Conservation (phyloP, 2,329 filamentous ascomycete species). For the Ceratocystis papillata region DNA sequence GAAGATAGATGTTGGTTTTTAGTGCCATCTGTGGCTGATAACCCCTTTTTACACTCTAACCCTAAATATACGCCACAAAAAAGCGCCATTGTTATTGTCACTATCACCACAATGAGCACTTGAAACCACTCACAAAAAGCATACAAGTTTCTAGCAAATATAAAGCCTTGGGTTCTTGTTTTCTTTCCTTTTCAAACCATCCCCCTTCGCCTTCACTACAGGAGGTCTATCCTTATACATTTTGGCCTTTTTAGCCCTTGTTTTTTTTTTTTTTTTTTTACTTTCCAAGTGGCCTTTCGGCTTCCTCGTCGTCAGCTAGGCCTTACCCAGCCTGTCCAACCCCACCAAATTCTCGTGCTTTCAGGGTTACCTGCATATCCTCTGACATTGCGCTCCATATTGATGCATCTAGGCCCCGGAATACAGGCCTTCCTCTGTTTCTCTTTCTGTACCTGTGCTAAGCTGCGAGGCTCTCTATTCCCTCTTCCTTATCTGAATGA, state of each 20-base stretch:
- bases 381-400: constrained; percentile 6
- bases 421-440: constrained; percentile 3
- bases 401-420: not conserved
- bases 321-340: not conserved
- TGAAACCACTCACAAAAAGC: not conserved
- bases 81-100: not conserved
- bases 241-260: not conserved
- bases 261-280: not conserved
- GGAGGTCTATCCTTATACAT: too few species aligned
- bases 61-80: not conserved
- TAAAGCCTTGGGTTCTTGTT: not conserved
- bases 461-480: not conserved
- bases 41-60: not conserved
- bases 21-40: not conserved
- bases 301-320: not conserved
- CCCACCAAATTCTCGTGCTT: not conserved
- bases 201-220: not conserved
- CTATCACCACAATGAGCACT: constrained; percentile 1
- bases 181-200: not conserved
- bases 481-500: not conserved
- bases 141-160: not conserved
- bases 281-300: not conserved
- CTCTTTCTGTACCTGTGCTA: constrained; percentile 13
- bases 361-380: constrained; percentile 8
- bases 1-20: not conserved